phyloP scores from a whole-genome alignment of 2,329 filamentous ascomycete genomes.

The Aspergillus sp. region DNA sequence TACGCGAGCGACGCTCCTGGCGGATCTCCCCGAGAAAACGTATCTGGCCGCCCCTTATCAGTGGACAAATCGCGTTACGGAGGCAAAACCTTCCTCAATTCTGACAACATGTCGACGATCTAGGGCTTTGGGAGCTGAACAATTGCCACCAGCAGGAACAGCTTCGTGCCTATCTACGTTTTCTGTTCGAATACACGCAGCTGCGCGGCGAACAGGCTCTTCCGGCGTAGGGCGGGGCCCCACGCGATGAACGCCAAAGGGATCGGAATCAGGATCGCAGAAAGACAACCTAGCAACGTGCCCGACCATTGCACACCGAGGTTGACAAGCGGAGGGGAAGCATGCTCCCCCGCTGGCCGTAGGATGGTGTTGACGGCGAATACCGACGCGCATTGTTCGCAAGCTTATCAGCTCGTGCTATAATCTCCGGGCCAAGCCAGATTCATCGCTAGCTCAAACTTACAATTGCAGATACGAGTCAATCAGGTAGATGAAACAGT shows the following conservation, averaged over 20 bases:
- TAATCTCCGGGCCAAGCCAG: constrained; percentile 1
- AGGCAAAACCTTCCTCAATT: neutral
- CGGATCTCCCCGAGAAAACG: constrained; percentile 21
- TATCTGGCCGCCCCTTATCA: constrained; percentile 17
- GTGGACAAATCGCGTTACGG: constrained; percentile 9
- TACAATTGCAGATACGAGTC: constrained; percentile 47
- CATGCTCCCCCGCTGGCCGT: constrained; percentile 39
- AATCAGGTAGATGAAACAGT: constrained; percentile 44
- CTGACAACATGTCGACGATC: neutral
- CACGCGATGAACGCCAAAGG: constrained; percentile 39
- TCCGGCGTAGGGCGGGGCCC: constrained; percentile 36
- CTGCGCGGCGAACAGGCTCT: constrained; percentile 33
- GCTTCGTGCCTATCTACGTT: constrained; percentile 2
- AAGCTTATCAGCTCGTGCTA: constrained; percentile 16
- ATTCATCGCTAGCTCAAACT: constrained; percentile 24
- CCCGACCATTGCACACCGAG: constrained; percentile 45
- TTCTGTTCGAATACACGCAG: constrained; percentile 22
- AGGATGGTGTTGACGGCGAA: constrained; percentile 46
- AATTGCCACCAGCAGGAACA: neutral
- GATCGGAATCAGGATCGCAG: constrained; percentile 44
- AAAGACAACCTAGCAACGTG: constrained; percentile 44
- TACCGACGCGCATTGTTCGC: constrained; percentile 40
- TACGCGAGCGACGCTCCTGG: neutral
- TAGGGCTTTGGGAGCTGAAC: neutral
- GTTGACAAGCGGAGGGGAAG: constrained; percentile 44